phyloP scores from a whole-genome alignment of 768 basidiomycete species.

The Hortiboletus campestris region DNA sequence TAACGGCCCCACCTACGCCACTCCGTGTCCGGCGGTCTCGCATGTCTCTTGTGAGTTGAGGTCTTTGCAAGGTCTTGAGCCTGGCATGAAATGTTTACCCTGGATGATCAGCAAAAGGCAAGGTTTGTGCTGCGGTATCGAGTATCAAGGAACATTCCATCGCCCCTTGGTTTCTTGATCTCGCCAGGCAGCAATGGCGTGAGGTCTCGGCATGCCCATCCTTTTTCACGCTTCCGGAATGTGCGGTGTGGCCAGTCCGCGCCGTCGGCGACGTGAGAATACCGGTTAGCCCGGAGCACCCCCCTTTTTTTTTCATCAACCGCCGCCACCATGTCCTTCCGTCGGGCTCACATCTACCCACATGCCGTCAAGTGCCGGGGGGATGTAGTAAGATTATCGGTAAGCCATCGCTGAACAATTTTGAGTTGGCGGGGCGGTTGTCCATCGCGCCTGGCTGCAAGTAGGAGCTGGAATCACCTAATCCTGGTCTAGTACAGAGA shows the following conservation, averaged over 20 bases:
- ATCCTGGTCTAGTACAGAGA: not conserved
- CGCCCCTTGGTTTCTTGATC: not conserved
- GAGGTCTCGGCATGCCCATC: not conserved
- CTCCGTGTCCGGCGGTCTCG: constrained; percentile 1
- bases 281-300: not conserved
- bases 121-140: not conserved
- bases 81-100: not conserved
- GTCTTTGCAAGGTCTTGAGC: not conserved
- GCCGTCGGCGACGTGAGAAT: constrained; percentile 5
- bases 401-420: not conserved
- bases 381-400: not conserved
- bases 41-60: not conserved
- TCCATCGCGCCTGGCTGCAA: not conserved
- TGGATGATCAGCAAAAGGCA: not conserved
- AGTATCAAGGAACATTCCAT: not conserved
- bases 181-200: not conserved
- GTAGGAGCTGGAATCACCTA: not conserved
- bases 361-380: not conserved
- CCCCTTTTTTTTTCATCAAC: not conserved
- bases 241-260: not conserved
- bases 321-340: not conserved
- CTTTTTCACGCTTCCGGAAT: not conserved
- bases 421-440: not conserved
- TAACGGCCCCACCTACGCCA: not conserved
- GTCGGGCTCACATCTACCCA: not conserved